phyloP scores from a whole-genome alignment of 371 early-diverging fungal species.

The Actinomortierella ambigua region DNA sequence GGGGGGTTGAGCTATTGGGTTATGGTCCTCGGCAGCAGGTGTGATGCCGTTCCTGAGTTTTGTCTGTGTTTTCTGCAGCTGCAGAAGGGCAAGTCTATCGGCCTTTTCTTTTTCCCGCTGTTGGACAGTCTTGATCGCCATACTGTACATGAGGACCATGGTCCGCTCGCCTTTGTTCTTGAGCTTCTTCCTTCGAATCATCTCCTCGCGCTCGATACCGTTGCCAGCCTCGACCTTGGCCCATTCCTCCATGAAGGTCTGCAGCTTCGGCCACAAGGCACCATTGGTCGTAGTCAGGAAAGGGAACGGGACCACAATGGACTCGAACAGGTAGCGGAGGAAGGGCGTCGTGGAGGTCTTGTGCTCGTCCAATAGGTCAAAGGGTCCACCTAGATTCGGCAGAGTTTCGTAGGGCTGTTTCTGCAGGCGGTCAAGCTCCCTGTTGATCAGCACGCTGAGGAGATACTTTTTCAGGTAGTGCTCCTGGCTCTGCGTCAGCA shows the following conservation, averaged over 20 bases:
- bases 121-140: slow-evolving; percentile 40
- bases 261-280: slow-evolving; percentile 39
- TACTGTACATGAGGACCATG: slow-evolving; percentile 33
- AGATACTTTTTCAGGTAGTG: slow-evolving; percentile 47
- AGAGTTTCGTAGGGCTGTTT: slow-evolving; percentile 30
- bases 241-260: slow-evolving; percentile 33
- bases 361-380: slow-evolving; percentile 35
- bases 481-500: slow-evolving; percentile 29
- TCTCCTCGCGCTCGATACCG: slow-evolving; percentile 38
- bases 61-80: too few species aligned
- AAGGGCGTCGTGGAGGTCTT: slow-evolving; percentile 33
- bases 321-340: slow-evolving; percentile 43
- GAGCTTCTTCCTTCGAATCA: slow-evolving; percentile 25
- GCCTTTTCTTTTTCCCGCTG: slow-evolving; percentile 32
- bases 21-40: slow-evolving; percentile 2
- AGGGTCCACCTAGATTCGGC: slow-evolving; percentile 43
- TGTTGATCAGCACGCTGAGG: slow-evolving; percentile 28
- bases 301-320: slow-evolving; percentile 42
- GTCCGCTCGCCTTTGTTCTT: slow-evolving; percentile 32
- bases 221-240: slow-evolving; percentile 42
- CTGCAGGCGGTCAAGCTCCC: slow-evolving; percentile 30
- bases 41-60: too few species aligned
- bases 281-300: slow-evolving; percentile 25
- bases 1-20: too few species aligned
- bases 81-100: slow-evolving; percentile 3